phyloP scores from a whole-genome alignment of 148 eudicot genomes.

The Salicornia ramosissima region DNA sequence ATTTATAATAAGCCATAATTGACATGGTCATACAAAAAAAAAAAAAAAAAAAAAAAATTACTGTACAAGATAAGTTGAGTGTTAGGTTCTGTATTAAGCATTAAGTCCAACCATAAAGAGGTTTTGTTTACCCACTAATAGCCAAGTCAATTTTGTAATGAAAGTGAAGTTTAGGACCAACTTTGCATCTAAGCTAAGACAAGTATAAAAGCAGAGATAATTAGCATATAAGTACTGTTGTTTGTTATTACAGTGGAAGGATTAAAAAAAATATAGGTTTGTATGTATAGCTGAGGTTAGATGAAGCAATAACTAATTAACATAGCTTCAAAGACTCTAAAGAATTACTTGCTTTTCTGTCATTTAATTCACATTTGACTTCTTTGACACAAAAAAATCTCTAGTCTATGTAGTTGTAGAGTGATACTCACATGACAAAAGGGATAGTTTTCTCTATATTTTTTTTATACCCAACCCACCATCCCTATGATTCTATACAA shows the following conservation, averaged over 20 bases:
- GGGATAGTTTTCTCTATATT: too few relatives aligned
- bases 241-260: neutral
- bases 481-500: too few relatives aligned
- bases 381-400: too few relatives aligned
- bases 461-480: too few relatives aligned
- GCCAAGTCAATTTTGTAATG: slow-evolving; percentile 9
- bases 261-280: neutral
- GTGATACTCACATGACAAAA: neutral
- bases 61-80: slow-evolving; percentile 9
- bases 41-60: neutral
- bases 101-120: slow-evolving; percentile 25
- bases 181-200: neutral
- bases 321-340: too few relatives aligned
- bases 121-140: slow-evolving; percentile 49
- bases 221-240: neutral
- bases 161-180: neutral
- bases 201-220: neutral
- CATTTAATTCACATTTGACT: too few relatives aligned
- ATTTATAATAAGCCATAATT: slow-evolving; percentile 17
- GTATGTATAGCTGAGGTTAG: neutral
- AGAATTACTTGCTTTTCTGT: too few relatives aligned
- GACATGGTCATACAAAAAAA: neutral
- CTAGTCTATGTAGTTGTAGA: neutral
- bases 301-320: neutral
- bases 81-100: slow-evolving; percentile 32